phyloP scores from a whole-genome alignment of 2,329 filamentous ascomycete genomes.

The Hypoxylon rubiginosum region DNA sequence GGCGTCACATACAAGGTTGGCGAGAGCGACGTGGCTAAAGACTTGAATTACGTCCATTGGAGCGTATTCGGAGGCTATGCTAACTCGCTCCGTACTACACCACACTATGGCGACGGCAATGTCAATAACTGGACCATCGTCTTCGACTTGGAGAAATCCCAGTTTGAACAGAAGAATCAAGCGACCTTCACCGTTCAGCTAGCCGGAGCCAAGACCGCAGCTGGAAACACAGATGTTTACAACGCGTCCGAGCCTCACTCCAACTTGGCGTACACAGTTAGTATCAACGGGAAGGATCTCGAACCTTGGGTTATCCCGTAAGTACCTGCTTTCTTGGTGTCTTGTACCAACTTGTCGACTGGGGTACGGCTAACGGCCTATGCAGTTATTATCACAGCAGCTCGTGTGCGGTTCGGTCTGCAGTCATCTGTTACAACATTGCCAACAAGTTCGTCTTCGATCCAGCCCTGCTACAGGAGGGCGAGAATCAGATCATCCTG shows the following conservation, averaged over 20 bases:
- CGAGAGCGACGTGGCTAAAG: conserved; percentile 60
- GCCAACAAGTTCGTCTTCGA: conserved; percentile 71
- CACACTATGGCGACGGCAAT: conserved; percentile 57
- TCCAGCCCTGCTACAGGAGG: conserved; percentile 61
- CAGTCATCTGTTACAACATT: conserved; percentile 72
- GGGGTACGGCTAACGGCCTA: conserved; percentile 20
- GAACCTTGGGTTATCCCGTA: conserved; percentile 69
- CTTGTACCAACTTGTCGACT: background rate
- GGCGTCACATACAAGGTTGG: conserved; percentile 71
- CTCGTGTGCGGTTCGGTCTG: conserved; percentile 72
- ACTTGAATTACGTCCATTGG: conserved; percentile 77
- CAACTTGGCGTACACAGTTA: conserved; percentile 64
- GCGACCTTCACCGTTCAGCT: conserved; percentile 74
- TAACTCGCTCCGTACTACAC: conserved; percentile 60
- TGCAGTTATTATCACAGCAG: conserved; percentile 64
- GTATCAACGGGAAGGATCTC: conserved; percentile 57
- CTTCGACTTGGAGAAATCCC: conserved; percentile 61
- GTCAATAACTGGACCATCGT: conserved; percentile 72
- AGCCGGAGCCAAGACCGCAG: conserved; percentile 69
- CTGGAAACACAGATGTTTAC: conserved; percentile 71
- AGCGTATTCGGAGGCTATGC: conserved; percentile 70
- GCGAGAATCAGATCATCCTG: conserved; percentile 68
- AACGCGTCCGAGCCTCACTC: conserved; percentile 66
- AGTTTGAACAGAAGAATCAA: conserved; percentile 58
- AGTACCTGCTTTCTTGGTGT: conserved; percentile 16